These are phyloP conservation scores for Phytopythium aichiense DNA, from an alignment of 352 stramenopile species.

Conservation along the genomic window DNA sequence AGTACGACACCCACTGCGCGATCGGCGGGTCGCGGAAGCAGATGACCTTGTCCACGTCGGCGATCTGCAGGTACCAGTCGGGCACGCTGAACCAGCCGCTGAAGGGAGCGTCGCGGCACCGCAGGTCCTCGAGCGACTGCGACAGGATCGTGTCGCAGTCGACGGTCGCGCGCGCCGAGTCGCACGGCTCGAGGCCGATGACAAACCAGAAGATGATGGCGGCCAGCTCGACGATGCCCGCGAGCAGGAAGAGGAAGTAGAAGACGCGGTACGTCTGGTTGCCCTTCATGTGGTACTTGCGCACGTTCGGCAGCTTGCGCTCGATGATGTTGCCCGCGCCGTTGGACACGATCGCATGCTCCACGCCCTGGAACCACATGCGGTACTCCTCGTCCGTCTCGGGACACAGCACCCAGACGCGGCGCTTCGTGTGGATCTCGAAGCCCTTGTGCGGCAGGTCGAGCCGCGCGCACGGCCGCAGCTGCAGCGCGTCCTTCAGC, in stretches of 20 bases:
- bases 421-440: constrained; percentile 80
- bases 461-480: constrained; percentile 69
- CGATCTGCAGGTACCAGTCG: constrained; percentile 67
- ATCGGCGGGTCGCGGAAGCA: constrained; percentile 80
- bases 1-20: constrained; percentile 80
- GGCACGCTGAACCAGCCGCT: constrained; percentile 66
- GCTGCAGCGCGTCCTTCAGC: constrained; percentile 82
- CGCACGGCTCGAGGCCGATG: constrained; percentile 72
- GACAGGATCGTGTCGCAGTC: constrained; percentile 61
- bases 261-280: constrained; percentile 75
- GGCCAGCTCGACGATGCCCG: constrained; percentile 62
- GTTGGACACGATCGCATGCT: constrained; percentile 68
- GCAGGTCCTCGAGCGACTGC: constrained; percentile 50
- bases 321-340: constrained; percentile 84
- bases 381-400: constrained; percentile 84
- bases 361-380: constrained; percentile 85
- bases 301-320: constrained; percentile 82
- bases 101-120: constrained; percentile 42
- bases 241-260: constrained; percentile 77
- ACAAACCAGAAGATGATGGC: constrained; percentile 81
- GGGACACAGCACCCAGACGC: constrained; percentile 83
- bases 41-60: constrained; percentile 58
- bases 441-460: constrained; percentile 83
- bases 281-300: constrained; percentile 88
- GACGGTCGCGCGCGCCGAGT: constrained; percentile 40